Base-by-base conservation (phyloP, 768 basidiomycete species). In the Mycena epipterygia region DNA sequence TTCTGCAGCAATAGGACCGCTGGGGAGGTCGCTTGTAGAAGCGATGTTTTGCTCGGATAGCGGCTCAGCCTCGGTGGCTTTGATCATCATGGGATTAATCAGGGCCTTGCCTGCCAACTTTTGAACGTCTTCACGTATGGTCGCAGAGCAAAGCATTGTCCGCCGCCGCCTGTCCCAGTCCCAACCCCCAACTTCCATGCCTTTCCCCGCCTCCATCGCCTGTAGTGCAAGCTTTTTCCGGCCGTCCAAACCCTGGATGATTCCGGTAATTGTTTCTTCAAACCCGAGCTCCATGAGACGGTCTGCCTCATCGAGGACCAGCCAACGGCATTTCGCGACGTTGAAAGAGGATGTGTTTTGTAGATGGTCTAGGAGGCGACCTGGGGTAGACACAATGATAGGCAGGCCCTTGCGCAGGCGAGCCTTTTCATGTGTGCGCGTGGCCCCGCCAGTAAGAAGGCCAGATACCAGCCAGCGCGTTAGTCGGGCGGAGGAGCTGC, bases 271-370 rank as follows among this genome's bases (percentile, higher is more conserved):
- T 0, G 96, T 95, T 77, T 99, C 96, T 79, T 98, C 97, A 72
- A 99, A 99, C 0, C 98, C 98, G 48, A 99, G 89, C 72, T 99
- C 97, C 97, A 99, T 99, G 58, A 99, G 83, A 46, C 96, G 87
- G 81, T 99, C 98, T 8, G 97, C 97, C 83, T 99, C 98, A 78
- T 99, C 98, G 29, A 99, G 89, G 12, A 99, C 91, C 33, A 99
- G 86, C 96, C 97, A 99, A 53, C 95, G 90, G 79, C 95, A 95
- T 82, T 97, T 97, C 60, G 93, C 96, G 64, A 97, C 89, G 68
- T 96, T 92, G 81, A 99, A 95, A 0, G 95, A 92, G 0, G 94
- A 89, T 0, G 98, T 99, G 76, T 97, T 97, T 80, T 99, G 96
- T 42, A 99, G 87, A 77, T 99, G 98, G 79, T 99, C 98, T 64